Percentiles rank a stretch among this genome's conserved stretches.
phyloP scores from a whole-genome alignment of 441 rosid species.

The Dalechampia spathulata region DNA sequence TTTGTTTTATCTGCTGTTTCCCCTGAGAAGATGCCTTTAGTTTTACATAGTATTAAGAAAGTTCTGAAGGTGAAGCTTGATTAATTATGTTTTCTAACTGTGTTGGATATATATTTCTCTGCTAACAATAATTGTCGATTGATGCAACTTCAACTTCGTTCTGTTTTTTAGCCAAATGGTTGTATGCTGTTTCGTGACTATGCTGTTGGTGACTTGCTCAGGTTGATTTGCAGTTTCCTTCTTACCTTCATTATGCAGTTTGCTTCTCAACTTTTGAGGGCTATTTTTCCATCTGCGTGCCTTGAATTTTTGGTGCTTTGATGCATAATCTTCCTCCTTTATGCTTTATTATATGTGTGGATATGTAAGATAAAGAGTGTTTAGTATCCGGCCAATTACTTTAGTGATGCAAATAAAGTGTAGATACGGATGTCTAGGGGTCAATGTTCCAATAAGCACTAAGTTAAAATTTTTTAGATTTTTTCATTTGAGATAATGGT shows the following conservation, averaged over 20 bases:
- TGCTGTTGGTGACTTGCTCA: constrained; percentile 93
- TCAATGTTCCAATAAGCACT: too few species aligned
- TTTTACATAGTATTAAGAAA: constrained; percentile 61
- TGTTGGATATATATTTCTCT: background rate
- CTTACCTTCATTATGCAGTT: background rate
- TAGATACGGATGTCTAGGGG: too few species aligned
- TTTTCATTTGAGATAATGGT: background rate
- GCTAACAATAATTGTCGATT: background rate
- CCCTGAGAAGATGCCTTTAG: constrained; percentile 87
- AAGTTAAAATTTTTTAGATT: background rate
- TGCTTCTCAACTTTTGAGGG: too few species aligned
- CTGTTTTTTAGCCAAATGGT: constrained; percentile 64
- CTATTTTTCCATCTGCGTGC: too few species aligned
- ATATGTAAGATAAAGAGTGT: too few species aligned
- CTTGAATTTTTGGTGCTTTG: too few species aligned
- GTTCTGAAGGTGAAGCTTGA: constrained; percentile 60
- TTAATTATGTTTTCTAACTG: constrained; percentile 9
- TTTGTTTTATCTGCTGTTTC: constrained; percentile 94
- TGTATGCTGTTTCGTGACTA: constrained; percentile 78
- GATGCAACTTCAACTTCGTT: constrained; percentile 9
- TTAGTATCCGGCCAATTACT: too few species aligned
- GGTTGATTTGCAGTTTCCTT: constrained; percentile 34
- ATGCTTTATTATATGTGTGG: too few species aligned
- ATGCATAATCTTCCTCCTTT: too few species aligned
- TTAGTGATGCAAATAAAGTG: too few species aligned